These are phyloP conservation scores for Penicillium paradoxum DNA, from an alignment of 495 filamentous ascomycete genomes.

Conservation along the genomic window DNA sequence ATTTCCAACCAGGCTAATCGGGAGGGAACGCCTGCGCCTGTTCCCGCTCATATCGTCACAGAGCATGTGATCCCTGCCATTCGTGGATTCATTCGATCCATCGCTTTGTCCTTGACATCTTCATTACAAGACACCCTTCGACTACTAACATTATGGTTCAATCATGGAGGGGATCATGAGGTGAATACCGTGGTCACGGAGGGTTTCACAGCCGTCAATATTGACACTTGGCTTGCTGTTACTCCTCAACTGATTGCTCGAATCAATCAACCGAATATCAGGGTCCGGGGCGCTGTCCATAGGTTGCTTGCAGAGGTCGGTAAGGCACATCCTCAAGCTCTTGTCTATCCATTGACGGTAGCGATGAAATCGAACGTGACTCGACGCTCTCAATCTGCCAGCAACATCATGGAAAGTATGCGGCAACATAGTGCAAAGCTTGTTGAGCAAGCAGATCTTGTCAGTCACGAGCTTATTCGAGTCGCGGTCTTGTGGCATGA, in stretches of 20 bases:
- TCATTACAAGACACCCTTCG: slow-evolving; percentile 93
- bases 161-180: slow-evolving; percentile 80
- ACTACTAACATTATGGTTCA: slow-evolving; percentile 92
- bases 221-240: slow-evolving; percentile 97
- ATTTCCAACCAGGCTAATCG: slow-evolving; percentile 58
- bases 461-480: slow-evolving; percentile 91
- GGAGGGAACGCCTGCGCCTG: slow-evolving; percentile 42
- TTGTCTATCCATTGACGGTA: slow-evolving; percentile 98
- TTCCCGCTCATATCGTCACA: slow-evolving; percentile 61
- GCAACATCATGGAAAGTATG: slow-evolving; percentile 96
- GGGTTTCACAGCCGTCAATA: slow-evolving; percentile 82
- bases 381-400: slow-evolving; percentile 76
- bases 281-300: slow-evolving; percentile 84
- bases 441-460: slow-evolving; percentile 90
- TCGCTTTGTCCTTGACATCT: slow-evolving; percentile 82
- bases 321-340: slow-evolving; percentile 88
- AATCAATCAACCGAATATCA: slow-evolving; percentile 88
- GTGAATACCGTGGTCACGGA: slow-evolving; percentile 84
- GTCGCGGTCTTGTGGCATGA: slow-evolving; percentile 98
- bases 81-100: slow-evolving; percentile 91
- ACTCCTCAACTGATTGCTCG: slow-evolving; percentile 95
- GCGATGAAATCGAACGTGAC: slow-evolving; percentile 90
- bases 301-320: slow-evolving; percentile 87
- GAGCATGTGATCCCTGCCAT: slow-evolving; percentile 93
- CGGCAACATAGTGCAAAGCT: slow-evolving; percentile 88